Evolutionary conservation across 2,329 filamentous ascomycete species (phyloP).

Genomic region (Cladophialophora chaetospira): DNA sequence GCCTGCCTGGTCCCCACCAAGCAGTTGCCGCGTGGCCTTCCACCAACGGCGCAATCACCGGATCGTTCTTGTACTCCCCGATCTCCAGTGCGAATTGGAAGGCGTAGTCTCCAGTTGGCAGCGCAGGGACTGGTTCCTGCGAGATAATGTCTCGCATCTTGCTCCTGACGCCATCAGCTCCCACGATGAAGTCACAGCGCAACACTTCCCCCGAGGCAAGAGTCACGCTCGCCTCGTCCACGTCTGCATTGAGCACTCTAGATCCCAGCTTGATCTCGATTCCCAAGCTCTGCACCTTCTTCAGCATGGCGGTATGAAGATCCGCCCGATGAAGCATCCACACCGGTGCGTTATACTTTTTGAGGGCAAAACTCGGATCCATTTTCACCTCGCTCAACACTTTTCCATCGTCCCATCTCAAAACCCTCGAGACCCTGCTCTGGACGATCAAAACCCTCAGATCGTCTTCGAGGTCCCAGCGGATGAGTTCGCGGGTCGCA

Average conservation of each 20-base stretch:
- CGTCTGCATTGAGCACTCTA: conserved; percentile 1
- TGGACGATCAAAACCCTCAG: conserved; percentile 3
- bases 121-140: neutral
- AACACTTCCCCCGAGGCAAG: neutral
- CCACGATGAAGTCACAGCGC: conserved; percentile 2
- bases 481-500: conserved; percentile 6
- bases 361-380: conserved; percentile 5
- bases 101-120: conserved; percentile 4
- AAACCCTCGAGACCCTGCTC: conserved; percentile 3
- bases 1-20: conserved; percentile 7
- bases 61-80: conserved; percentile 3
- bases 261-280: conserved; percentile 5
- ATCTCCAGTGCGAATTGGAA: conserved; percentile 3
- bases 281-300: conserved; percentile 7
- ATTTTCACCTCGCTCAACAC: conserved; percentile 4
- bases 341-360: conserved; percentile 3
- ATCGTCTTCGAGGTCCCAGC: conserved; percentile 6
- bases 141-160: conserved; percentile 6
- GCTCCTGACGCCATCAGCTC: conserved; percentile 4
- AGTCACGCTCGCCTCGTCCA: conserved; percentile 3
- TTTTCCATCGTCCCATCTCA: conserved; percentile 2
- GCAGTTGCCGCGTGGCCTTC: conserved; percentile 5
- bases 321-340: conserved; percentile 7
- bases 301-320: conserved; percentile 7
- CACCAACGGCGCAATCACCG: conserved; percentile 9